A percentile compares a stretch with the other conserved stretches of the same genome.
Evolutionary conservation across 495 filamentous ascomycete genomes (phyloP).

Genomic region (Xylaria scruposa): DNA sequence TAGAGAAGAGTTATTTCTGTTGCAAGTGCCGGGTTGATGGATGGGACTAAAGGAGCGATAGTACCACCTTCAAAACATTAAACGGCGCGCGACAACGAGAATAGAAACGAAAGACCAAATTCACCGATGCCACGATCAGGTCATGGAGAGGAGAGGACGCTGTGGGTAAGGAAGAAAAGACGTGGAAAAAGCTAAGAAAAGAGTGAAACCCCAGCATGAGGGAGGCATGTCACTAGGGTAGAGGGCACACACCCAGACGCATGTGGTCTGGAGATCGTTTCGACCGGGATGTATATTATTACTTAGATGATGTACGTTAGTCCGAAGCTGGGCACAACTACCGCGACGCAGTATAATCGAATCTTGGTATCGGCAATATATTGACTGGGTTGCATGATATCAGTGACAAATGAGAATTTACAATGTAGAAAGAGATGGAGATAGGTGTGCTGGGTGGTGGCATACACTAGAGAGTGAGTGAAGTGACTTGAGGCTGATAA

Average conservation of each 20-base stretch:
- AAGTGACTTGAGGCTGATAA: constrained; percentile 18
- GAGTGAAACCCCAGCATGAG: constrained; percentile 27
- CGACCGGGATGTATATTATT: constrained; percentile 32
- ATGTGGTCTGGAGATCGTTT: constrained; percentile 39
- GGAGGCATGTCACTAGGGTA: constrained; percentile 11
- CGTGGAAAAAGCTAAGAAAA: constrained; percentile 3
- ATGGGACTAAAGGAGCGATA: constrained; percentile 27
- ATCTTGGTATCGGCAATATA: not conserved
- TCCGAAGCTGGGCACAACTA: not conserved
- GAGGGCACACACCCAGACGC: constrained; percentile 2
- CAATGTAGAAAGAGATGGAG: not conserved
- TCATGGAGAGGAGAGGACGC: constrained; percentile 4
- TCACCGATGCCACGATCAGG: constrained; percentile 12
- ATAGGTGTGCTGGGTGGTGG: not conserved
- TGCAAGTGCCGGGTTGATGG: constrained; percentile 29
- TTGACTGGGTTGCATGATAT: constrained; percentile 2
- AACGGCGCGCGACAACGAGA: constrained; percentile 25
- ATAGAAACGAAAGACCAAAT: constrained; percentile 23
- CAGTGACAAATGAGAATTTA: constrained; percentile 10
- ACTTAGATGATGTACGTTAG: not conserved
- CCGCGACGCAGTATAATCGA: not conserved
- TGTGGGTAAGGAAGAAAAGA: not conserved
- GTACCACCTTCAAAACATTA: constrained; percentile 35
- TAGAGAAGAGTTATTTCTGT: constrained; percentile 22
- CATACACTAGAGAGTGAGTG: not conserved